Evolutionary conservation across 176 grass and related monocot genomes (phyloP).

Genomic region (Ensete ventricosum): DNA sequence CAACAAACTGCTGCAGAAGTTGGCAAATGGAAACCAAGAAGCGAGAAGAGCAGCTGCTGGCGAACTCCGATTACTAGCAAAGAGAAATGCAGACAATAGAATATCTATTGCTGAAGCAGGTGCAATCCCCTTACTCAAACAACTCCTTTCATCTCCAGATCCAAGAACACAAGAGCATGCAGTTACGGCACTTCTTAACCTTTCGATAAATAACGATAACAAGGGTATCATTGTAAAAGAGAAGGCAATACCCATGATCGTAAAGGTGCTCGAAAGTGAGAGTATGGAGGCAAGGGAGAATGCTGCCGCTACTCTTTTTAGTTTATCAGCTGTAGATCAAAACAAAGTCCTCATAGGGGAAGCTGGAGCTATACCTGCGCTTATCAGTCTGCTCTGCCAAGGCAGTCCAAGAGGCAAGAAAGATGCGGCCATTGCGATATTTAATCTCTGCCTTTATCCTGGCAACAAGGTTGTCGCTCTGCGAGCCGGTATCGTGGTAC

Average conservation of each 20-base stretch:
- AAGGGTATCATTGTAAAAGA: constrained; percentile 69
- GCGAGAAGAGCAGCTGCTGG: constrained; percentile 82
- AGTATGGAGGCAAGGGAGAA: constrained; percentile 98
- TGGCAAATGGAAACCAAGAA: constrained; percentile 48
- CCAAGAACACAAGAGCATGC: constrained; percentile 85
- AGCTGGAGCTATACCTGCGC: constrained; percentile 72
- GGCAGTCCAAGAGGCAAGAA: constrained; percentile 94
- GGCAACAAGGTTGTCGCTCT: constrained; percentile 77
- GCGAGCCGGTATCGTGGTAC: constrained; percentile 60
- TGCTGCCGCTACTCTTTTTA: constrained; percentile 84
- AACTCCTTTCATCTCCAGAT: constrained; percentile 69
- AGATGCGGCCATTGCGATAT: constrained; percentile 90
- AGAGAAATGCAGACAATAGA: constrained; percentile 85
- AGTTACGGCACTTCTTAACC: constrained; percentile 85
- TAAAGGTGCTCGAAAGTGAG: constrained; percentile 70
- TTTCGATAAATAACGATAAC: constrained; percentile 87
- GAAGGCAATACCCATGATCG: constrained; percentile 75
- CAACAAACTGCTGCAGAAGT: constrained; percentile 51
- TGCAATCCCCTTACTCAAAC: constrained; percentile 68
- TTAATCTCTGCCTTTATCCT: constrained; percentile 87
- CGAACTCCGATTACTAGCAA: constrained; percentile 84
- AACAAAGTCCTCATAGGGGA: constrained; percentile 74
- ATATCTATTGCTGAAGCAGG: constrained; percentile 85
- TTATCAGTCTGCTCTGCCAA: constrained; percentile 65
- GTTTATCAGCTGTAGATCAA: constrained; percentile 77